Evolutionary conservation across 164 flowering plant species (phyloP), one percentile per base, ranked within the genome.

Genomic region (Houttuynia cordata): DNA sequence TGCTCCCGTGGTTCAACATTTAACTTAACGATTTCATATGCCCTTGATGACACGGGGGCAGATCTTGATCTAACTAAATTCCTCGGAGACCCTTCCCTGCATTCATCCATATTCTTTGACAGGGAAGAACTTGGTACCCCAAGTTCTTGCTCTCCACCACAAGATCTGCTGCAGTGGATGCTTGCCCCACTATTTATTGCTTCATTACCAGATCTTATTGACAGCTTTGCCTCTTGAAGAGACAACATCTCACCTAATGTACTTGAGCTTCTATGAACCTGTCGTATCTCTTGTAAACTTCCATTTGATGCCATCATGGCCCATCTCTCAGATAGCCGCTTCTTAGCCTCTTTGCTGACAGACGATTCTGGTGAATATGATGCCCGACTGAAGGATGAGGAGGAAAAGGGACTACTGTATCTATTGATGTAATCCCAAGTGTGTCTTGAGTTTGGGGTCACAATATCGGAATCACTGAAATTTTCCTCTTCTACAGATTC

Each of bases 221-320:
- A 24, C 51, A 73, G 81, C 72, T 81, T 87, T 13, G 66, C 62
- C 57, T 85, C 97, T 50, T 89, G 81, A 71, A 93, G 90, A 39
- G 96, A 88, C 74, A 93, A 96, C 97, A 93, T 90, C 69, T 93
- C 99, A 47, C 96, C 97, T 66, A 93, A 68, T 52, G 99, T 88
- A 69, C 85, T 86, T 18, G 99, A 86, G 76, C 84, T 81, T 75
- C 85, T 83, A 47, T 81, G 74, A 4, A 74, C 67, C 60, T 77
- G 84, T 65, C 76, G 78, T 55, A 78, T 91, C 55, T 90, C 92
- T 61, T 69, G 83, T 67, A 62, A 66, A 64, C 66, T 79, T 42
- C 80, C 78, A 74, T 76, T 80, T 51, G 78, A 75, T 64, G 92
- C 64, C 87, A 85, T 81, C 84, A 86, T 64, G 30, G 92, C 86